A percentile compares a stretch with the other conserved stretches of the same genome.
These are phyloP conservation scores for Pezicula neosporulosa DNA, from an alignment of 2,329 filamentous ascomycete genomes.

Conservation along the genomic window DNA sequence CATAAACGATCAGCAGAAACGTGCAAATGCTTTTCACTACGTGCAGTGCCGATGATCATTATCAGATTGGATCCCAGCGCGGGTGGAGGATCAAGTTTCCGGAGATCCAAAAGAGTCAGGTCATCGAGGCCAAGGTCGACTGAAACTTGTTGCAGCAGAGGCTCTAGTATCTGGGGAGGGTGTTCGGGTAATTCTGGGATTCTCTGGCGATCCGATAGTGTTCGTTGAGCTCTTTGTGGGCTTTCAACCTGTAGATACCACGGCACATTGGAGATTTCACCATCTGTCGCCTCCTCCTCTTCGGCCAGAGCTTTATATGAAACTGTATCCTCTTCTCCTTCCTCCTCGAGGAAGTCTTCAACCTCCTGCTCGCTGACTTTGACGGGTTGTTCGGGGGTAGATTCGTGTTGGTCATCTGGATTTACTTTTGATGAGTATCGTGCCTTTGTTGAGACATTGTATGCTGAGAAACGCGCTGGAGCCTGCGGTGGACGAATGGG, in stretches of 20 bases:
- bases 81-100: constrained; percentile 78
- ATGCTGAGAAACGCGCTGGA: constrained; percentile 5
- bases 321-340: constrained; percentile 2
- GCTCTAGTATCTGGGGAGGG: constrained; percentile 69
- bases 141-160: constrained; percentile 74
- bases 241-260: constrained; percentile 84
- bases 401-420: not conserved
- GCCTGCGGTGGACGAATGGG: constrained; percentile 12
- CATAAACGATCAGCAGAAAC: constrained; percentile 87
- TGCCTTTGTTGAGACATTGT: constrained; percentile 4
- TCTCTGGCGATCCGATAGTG: constrained; percentile 48
- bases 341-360: constrained; percentile 1
- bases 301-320: not conserved
- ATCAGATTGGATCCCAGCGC: constrained; percentile 84
- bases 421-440: constrained; percentile 12
- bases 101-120: constrained; percentile 76
- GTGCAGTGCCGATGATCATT: constrained; percentile 89
- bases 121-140: constrained; percentile 85
- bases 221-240: constrained; percentile 30
- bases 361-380: constrained; percentile 1
- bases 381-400: not conserved
- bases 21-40: constrained; percentile 90
- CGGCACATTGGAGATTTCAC: constrained; percentile 40
- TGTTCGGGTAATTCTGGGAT: constrained; percentile 51
- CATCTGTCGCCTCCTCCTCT: constrained; percentile 13